A percentile compares a stretch with the other conserved stretches of the same genome.
These are phyloP conservation scores for Euryodendron excelsum DNA, from an alignment of 148 eudicot species.

Conservation along the genomic window DNA sequence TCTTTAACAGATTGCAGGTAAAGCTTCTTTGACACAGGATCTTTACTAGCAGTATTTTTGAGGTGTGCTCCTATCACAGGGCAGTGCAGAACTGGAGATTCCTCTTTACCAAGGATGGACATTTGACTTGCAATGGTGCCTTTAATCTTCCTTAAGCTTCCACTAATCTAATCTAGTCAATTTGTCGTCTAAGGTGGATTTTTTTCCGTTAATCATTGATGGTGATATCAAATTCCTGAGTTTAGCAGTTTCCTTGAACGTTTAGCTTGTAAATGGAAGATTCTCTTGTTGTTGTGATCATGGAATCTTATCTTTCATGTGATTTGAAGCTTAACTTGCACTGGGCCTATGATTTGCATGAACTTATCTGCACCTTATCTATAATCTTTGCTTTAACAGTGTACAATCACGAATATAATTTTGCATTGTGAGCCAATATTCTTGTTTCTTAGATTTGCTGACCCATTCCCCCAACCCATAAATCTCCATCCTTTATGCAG, in stretches of 20 bases:
- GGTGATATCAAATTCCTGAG: neutral
- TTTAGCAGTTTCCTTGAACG: neutral
- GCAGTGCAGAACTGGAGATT: no score
- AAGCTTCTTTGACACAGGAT: no score
- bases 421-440: neutral
- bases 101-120: no score
- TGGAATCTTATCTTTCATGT: no score
- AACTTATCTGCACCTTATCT: neutral
- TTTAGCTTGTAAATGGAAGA: neutral
- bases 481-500: constrained; percentile 35
- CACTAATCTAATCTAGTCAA: neutral
- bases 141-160: neutral
- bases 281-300: neutral
- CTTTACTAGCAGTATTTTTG: no score
- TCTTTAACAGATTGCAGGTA: no score
- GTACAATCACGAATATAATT: neutral
- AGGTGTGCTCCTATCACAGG: no score
- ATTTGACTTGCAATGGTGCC: no score
- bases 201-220: constrained; percentile 4
- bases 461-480: neutral
- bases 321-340: neutral
- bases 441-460: neutral
- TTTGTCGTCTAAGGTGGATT: neutral
- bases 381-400: neutral
- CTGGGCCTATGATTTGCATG: neutral